Percentiles rank a stretch among this genome's conserved stretches.
Conservation (phyloP, 192 early-diverging fungal genomes). For the Coemansia brasiliensis region DNA sequence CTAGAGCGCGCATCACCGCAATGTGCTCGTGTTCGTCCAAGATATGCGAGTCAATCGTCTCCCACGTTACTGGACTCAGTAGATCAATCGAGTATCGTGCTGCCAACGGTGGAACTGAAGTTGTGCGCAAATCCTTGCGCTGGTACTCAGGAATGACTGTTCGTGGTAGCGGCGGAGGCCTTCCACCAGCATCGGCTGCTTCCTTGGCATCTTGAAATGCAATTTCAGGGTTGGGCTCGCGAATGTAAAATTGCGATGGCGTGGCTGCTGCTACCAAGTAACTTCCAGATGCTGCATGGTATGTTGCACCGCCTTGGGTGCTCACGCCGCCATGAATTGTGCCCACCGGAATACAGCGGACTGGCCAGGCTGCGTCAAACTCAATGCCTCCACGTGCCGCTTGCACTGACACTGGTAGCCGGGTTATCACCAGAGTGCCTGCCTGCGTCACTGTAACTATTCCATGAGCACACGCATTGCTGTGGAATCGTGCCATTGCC, state of each 20-base stretch:
- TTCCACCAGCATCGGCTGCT: constrained; percentile 8
- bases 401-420: constrained; percentile 20
- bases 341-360: constrained; percentile 43
- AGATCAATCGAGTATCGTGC: constrained; percentile 76
- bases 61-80: constrained; percentile 93
- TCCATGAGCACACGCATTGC: constrained; percentile 35
- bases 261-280: constrained; percentile 77
- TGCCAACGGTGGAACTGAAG: constrained; percentile 62
- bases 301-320: constrained; percentile 69
- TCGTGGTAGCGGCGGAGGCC: constrained; percentile 2
- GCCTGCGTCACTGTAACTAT: constrained; percentile 44
- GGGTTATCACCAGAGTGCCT: constrained; percentile 35
- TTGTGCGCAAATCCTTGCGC: constrained; percentile 36
- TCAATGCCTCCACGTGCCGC: constrained; percentile 36
- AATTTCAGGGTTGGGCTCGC: constrained; percentile 67
- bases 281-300: constrained; percentile 80
- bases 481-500: constrained; percentile 43
- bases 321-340: constrained; percentile 36
- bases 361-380: constrained; percentile 52
- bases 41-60: constrained; percentile 78
- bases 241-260: constrained; percentile 64
- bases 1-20: constrained; percentile 70
- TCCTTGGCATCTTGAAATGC: constrained; percentile 34
- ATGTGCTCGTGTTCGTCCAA: constrained; percentile 87
- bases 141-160: constrained; percentile 36